Evolutionary conservation across 371 early-diverging fungal genomes (phyloP).

Genomic region (Mucor plumbeus): DNA sequence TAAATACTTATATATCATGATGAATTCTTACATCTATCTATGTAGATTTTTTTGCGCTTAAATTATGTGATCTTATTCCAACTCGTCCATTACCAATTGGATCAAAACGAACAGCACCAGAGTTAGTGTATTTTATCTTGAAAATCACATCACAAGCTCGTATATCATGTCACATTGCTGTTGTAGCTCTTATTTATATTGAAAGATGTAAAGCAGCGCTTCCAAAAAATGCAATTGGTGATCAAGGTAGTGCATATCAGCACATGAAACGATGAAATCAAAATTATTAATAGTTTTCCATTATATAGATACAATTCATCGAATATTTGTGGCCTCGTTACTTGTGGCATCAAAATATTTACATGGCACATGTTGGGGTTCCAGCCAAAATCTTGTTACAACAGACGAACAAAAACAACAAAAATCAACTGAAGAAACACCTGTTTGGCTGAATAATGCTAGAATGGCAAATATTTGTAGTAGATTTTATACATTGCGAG

Average conservation of each 20-base stretch:
- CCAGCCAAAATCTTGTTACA: conserved; percentile 10
- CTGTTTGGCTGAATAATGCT: conserved; percentile 30
- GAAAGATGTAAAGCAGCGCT: conserved; percentile 37
- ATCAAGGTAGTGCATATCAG: conserved; percentile 28
- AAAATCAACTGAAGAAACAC: conserved; percentile 24
- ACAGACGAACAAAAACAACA: neutral
- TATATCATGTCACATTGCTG: conserved; percentile 37
- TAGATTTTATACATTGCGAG: conserved; percentile 29
- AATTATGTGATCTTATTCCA: conserved; percentile 36
- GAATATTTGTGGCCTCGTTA: conserved; percentile 78
- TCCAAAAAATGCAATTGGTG: conserved; percentile 39
- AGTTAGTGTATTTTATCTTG: conserved; percentile 37
- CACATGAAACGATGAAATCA: neutral
- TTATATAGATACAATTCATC: conserved; percentile 50
- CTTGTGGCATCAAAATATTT: conserved; percentile 76
- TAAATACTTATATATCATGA: neutral
- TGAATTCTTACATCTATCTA: neutral
- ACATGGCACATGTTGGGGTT: conserved; percentile 67
- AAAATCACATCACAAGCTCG: conserved; percentile 33
- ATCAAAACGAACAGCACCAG: conserved; percentile 32
- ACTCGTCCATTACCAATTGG: conserved; percentile 28
- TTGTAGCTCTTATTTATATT: conserved; percentile 39
- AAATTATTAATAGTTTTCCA: neutral
- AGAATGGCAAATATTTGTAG: conserved; percentile 33
- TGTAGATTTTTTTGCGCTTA: conserved; percentile 36